Evolutionary conservation across 1,284 basidiomycete genomes (phyloP).

Genomic region (Singerocomus rubriflavus): DNA sequence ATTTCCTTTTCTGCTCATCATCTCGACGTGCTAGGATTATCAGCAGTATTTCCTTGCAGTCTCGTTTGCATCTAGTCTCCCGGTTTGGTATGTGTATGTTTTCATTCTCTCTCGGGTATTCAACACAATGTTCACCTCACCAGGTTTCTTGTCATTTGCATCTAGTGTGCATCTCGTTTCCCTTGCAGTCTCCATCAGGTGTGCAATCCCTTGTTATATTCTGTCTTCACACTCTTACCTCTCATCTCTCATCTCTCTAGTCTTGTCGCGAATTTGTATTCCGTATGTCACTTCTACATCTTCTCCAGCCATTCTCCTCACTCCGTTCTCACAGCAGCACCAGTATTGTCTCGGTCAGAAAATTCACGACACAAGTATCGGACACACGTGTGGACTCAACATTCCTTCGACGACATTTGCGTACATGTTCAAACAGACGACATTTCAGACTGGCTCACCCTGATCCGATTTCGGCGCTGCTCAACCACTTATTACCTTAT

Average conservation of each 20-base stretch:
- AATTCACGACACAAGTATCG: slow-evolving; percentile 10
- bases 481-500: not conserved
- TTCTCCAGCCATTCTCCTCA: not conserved
- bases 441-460: slow-evolving; percentile 16
- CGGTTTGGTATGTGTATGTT: too few species aligned
- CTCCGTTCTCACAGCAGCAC: not conserved
- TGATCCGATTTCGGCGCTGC: slow-evolving; percentile 10
- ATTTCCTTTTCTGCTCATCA: not conserved
- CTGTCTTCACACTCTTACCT: not conserved
- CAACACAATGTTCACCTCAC: too few species aligned
- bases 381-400: slow-evolving; percentile 8
- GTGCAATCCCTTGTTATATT: not conserved
- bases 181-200: slow-evolving; percentile 8
- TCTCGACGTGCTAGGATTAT: not conserved
- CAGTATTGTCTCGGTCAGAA: slow-evolving; percentile 15
- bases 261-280: slow-evolving; percentile 1
- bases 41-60: not conserved
- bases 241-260: too few species aligned
- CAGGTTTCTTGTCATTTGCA: slow-evolving; percentile 5
- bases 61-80: not conserved
- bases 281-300: not conserved
- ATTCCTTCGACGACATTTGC: slow-evolving; percentile 14
- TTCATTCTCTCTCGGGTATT: not conserved
- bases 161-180: slow-evolving; percentile 1
- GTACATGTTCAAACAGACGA: slow-evolving; percentile 16